phyloP scores from a whole-genome alignment of 2,329 filamentous ascomycete genomes.

The Blastomyces percursus region DNA sequence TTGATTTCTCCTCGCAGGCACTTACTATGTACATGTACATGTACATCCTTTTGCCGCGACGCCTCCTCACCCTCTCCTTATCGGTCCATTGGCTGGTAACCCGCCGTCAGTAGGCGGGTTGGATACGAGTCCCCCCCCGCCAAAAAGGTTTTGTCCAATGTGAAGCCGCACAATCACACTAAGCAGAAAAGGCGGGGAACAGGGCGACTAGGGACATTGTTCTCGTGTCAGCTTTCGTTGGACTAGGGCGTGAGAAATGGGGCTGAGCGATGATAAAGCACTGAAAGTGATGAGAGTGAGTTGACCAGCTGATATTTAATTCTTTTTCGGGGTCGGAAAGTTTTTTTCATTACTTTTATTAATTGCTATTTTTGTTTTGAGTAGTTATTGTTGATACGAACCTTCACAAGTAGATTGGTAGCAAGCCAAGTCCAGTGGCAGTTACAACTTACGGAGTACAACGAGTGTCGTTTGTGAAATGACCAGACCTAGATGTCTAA shows the following conservation, averaged over 20 bases:
- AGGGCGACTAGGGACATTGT: neutral
- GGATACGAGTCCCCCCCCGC: neutral
- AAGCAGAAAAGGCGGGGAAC: neutral
- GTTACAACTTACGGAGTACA: too few species aligned
- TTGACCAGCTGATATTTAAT: neutral
- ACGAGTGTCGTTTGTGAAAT: too few species aligned
- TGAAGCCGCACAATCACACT: neutral
- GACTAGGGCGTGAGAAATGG: neutral
- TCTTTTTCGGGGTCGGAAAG: neutral
- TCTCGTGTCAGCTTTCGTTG: neutral
- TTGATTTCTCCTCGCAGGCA: neutral
- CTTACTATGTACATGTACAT: too few species aligned
- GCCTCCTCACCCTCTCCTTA: neutral
- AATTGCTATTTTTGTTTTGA: too few species aligned
- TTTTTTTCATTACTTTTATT: neutral
- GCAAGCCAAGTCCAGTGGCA: too few species aligned
- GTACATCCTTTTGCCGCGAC: too few species aligned
- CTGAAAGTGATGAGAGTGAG: too few species aligned
- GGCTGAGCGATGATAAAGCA: neutral
- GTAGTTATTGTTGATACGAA: too few species aligned
- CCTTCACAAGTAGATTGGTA: too few species aligned
- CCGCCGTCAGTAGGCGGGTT: neutral
- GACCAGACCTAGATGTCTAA: too few species aligned
- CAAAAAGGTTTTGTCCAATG: neutral
- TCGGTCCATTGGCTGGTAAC: neutral